These are phyloP conservation scores for Magnolia changhungtana DNA, from an alignment of 164 flowering plant species.

Conservation along the genomic window DNA sequence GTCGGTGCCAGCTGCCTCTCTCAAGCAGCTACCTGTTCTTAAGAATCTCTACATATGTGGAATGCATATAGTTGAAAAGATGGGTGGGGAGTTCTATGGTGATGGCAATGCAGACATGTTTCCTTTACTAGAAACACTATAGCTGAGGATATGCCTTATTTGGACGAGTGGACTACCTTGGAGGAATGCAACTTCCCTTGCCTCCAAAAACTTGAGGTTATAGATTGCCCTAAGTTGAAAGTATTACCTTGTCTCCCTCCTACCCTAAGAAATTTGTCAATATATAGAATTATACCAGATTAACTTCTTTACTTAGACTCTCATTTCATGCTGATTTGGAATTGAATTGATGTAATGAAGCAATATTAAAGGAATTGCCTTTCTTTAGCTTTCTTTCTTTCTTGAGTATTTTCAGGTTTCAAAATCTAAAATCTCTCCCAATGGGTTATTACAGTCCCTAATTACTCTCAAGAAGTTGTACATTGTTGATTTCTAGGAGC, in stretches of 20 bases:
- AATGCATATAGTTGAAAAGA: background rate
- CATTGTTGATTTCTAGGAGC: background rate
- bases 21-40: background rate
- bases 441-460: background rate
- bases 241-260: background rate
- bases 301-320: background rate
- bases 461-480: background rate
- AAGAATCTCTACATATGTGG: background rate
- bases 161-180: background rate
- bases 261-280: background rate
- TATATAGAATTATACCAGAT: background rate
- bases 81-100: background rate
- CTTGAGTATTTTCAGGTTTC: slow-evolving; percentile 4
- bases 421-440: background rate
- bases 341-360: slow-evolving; percentile 3
- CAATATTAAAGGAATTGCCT: background rate
- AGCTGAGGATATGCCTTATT: background rate
- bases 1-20: background rate
- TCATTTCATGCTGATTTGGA: background rate
- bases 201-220: background rate
- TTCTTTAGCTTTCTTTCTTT: slow-evolving; percentile 5
- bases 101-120: background rate
- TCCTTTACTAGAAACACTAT: background rate
- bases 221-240: background rate
- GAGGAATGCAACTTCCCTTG: background rate